Percentiles rank a stretch among this genome's conserved stretches.
Conservation (phyloP, 768 basidiomycete species). For the Boletus rex-veris region DNA sequence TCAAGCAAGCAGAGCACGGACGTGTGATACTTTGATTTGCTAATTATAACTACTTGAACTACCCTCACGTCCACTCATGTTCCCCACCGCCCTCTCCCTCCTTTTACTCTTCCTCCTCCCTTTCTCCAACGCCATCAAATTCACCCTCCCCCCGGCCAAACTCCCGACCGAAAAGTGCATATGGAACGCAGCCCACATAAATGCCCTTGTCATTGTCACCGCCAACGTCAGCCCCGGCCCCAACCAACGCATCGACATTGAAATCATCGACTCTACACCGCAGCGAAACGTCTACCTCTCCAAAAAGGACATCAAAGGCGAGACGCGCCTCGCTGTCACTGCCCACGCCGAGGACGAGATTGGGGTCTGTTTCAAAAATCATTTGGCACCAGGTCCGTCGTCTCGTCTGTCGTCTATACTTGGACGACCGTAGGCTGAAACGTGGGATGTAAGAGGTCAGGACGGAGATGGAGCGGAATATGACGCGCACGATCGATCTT, state of each 20-base stretch:
- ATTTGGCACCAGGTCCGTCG: constrained; percentile 58
- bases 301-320: constrained; percentile 84
- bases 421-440: not conserved
- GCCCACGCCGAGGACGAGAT: constrained; percentile 92
- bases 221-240: constrained; percentile 81
- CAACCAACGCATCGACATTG: constrained; percentile 85
- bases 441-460: constrained; percentile 39
- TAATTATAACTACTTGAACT: no score
- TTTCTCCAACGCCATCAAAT: constrained; percentile 71
- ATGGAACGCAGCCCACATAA: constrained; percentile 88
- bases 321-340: constrained; percentile 91
- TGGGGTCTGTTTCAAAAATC: constrained; percentile 92
- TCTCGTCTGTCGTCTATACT: not conserved
- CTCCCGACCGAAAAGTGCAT: constrained; percentile 83
- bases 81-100: not conserved
- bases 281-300: constrained; percentile 86
- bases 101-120: constrained; percentile 28
- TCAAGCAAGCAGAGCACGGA: no score
- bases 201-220: constrained; percentile 92
- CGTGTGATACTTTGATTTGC: no score
- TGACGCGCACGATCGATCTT: constrained; percentile 76
- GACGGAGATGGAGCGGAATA: constrained; percentile 44
- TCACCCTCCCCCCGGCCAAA: constrained; percentile 65
- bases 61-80: constrained; percentile 3
- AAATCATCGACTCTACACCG: constrained; percentile 86